Conservation (phyloP, 2,329 filamentous ascomycete genomes). For the Colletotrichum endophyticum region DNA sequence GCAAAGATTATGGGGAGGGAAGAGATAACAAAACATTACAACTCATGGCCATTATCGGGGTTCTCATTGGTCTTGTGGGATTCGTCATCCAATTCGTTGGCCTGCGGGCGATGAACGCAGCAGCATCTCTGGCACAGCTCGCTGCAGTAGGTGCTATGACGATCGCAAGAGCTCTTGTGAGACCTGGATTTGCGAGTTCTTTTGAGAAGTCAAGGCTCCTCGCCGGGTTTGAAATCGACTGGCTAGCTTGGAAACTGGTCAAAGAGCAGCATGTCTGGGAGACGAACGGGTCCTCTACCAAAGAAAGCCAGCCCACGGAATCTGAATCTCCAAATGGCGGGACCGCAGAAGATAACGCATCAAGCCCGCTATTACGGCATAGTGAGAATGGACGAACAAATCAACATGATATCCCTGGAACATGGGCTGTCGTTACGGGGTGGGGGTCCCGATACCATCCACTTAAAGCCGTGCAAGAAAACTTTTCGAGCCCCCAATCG, state of each 20-base stretch:
- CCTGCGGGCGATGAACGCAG: neutral
- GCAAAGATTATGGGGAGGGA: neutral
- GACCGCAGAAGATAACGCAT: neutral
- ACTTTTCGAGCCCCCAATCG: accelerated
- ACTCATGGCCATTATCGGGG: neutral
- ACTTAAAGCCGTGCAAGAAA: accelerated
- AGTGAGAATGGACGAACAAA: neutral
- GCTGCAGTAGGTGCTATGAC: neutral
- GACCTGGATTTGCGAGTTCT: neutral
- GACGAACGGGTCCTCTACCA: neutral
- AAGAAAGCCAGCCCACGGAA: neutral
- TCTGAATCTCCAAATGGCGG: neutral
- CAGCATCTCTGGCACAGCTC: neutral
- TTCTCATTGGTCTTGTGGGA: neutral
- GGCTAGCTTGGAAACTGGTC: neutral
- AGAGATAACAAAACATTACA: neutral
- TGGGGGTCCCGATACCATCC: neutral
- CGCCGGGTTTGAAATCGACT: neutral
- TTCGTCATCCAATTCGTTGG: neutral
- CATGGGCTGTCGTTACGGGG: neutral
- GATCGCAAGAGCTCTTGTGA: neutral
- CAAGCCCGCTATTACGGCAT: neutral
- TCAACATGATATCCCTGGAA: neutral
- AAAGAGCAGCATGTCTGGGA: neutral
- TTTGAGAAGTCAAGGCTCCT: neutral